phyloP scores from a whole-genome alignment of 2,329 filamentous ascomycete species.

The Beauveria australis region DNA sequence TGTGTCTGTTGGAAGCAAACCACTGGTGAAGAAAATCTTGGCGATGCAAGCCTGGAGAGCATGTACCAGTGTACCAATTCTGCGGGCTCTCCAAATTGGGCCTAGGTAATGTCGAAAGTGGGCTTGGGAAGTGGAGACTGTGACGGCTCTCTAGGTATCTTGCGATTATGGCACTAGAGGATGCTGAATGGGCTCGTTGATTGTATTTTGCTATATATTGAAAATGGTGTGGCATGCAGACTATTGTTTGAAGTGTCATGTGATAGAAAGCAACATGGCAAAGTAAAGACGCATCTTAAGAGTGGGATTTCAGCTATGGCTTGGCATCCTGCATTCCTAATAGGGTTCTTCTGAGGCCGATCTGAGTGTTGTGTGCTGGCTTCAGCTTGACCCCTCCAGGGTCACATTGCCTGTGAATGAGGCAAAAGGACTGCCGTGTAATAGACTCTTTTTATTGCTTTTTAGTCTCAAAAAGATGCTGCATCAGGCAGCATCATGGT shows the following conservation, averaged over 20 bases:
- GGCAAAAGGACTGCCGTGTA: not conserved
- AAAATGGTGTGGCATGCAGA: not conserved
- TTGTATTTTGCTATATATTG: not conserved
- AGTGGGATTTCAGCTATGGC: not conserved
- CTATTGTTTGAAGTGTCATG: not conserved
- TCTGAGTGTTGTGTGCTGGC: not conserved
- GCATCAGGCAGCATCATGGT: not conserved
- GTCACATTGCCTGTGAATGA: not conserved
- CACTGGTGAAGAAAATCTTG: not conserved
- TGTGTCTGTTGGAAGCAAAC: not conserved
- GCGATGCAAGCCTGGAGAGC: not conserved
- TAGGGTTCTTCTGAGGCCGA: not conserved
- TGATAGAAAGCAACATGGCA: not conserved
- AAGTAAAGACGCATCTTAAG: not conserved
- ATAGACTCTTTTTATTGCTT: not conserved
- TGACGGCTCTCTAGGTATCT: not conserved
- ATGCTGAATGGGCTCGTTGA: not conserved
- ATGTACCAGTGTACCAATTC: not conserved
- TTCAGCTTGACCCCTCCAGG: not conserved
- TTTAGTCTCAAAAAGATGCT: too few relatives aligned
- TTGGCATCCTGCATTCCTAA: not conserved
- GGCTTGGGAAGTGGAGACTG: not conserved
- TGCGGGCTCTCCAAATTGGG: constrained; percentile 1
- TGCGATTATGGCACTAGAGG: not conserved
- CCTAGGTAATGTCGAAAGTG: not conserved